These are phyloP conservation scores for Brasilioporus rufonigricans DNA, from an alignment of 768 basidiomycete species.

Conservation along the genomic window DNA sequence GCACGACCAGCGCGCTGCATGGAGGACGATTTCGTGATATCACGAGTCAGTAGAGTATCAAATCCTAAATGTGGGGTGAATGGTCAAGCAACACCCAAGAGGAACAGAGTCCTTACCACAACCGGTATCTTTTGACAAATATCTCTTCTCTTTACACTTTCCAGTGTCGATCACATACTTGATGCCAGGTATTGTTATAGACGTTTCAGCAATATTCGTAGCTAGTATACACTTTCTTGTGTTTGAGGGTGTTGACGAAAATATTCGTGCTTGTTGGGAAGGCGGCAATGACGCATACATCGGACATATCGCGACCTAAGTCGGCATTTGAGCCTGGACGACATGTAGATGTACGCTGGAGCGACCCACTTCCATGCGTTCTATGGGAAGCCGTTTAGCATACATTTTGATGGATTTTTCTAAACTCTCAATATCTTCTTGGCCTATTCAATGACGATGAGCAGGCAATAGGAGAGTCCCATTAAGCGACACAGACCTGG, in stretches of 20 bases:
- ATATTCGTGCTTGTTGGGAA: conserved; percentile 75
- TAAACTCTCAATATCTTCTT: conserved; percentile 94
- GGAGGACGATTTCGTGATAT: conserved; percentile 88
- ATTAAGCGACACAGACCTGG: conserved; percentile 51
- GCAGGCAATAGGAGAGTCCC: not conserved
- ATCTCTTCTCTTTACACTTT: conserved; percentile 93
- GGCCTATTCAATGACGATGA: conserved; percentile 48
- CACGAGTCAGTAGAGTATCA: conserved; percentile 78
- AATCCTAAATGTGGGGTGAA: conserved; percentile 54
- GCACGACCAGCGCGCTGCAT: conserved; percentile 95
- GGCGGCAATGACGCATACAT: conserved; percentile 88
- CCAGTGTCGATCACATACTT: conserved; percentile 96
- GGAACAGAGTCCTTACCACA: conserved; percentile 46
- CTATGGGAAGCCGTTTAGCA: conserved; percentile 65
- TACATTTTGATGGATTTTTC: conserved; percentile 70
- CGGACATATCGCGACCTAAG: conserved; percentile 68
- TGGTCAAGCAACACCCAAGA: not conserved
- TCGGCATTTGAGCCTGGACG: conserved; percentile 1
- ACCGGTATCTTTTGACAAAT: conserved; percentile 64
- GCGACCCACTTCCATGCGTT: conserved; percentile 46
- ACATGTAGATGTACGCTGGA: not conserved
- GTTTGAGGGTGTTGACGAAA: conserved; percentile 59
- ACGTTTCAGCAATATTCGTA: conserved; percentile 98
- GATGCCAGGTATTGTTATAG: conserved; percentile 95
- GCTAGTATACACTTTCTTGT: conserved; percentile 91